Base-by-base conservation (phyloP, 2,329 filamentous ascomycete species). In the Chrysoporthe austroafricana region DNA sequence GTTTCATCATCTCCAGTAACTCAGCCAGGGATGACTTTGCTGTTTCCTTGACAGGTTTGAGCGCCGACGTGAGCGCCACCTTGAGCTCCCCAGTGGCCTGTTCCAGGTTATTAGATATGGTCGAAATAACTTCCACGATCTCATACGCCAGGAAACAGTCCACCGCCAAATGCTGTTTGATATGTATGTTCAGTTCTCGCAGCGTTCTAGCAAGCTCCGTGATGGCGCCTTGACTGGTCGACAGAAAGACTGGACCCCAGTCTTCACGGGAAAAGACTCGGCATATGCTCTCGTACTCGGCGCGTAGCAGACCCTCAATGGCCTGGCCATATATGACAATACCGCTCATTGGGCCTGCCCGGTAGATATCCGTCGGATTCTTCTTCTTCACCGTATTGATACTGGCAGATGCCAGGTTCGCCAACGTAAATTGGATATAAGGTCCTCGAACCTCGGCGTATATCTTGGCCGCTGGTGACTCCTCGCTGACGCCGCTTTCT, bases 91-190 rank as follows among this genome's bases (percentile, higher is more conserved):
- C 93, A 0, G 94, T 97, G 70, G 91, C 89, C 4, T 87, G 86
- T 71, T 97, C 95, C 4, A 99, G 82, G 50, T 91, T 90, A 66
- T 90, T 90, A 2, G 93, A 94, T 60, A 97, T 84, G 14, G 86
- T 86, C 0, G 93, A 92, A 59, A 98, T 88, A 69, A 97, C 92
- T 74, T 97, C 95, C 43, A 96, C 92, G 43, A 98, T 92, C 76
- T 99, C 96, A 77, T 97, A 99, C 8, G 94, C 94, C 61, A 99
- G 86, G 77, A 93, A 98, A 79, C 95, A 98, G 77, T 99, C 96
- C 0, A 93, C 97, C 72, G 89, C 87, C 50, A 97, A 82, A 75
- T 97, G 94, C 52, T 86, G 83, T 76, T 94, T 94, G 78, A 98
- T 94, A 75, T 97, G 94, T 62, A 88, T 86, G 77, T 98, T 97